Percentiles rank a stretch among this genome's conserved stretches.
phyloP scores from a whole-genome alignment of 495 filamentous ascomycete species.

The Platismatia glauca region DNA sequence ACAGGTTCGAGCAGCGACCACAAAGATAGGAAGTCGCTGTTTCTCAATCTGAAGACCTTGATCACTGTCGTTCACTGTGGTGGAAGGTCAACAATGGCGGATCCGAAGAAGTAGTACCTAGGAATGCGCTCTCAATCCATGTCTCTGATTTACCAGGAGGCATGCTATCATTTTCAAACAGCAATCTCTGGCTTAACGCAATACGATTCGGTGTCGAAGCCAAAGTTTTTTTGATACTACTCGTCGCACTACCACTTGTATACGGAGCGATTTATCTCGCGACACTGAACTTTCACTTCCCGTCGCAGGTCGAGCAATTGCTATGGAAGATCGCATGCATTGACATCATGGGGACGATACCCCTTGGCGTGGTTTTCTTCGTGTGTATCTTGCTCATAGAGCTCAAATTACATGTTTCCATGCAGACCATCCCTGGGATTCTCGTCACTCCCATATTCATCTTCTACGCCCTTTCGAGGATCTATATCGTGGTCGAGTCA shows the following conservation, averaged over 20 bases:
- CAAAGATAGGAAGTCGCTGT: too few species aligned
- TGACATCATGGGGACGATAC: not conserved
- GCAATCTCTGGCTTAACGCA: not conserved
- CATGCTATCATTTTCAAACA: not conserved
- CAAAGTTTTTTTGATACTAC: not conserved
- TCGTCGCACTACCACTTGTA: not conserved
- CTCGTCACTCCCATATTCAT: not conserved
- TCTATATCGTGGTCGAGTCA: slow-evolving; percentile 10
- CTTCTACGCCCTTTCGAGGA: not conserved
- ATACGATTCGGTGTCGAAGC: too few species aligned
- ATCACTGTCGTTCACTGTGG: too few species aligned
- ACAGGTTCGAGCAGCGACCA: too few species aligned
- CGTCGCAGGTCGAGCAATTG: slow-evolving; percentile 21
- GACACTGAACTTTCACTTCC: slow-evolving; percentile 27
- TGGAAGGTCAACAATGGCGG: too few species aligned
- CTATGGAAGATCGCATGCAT: slow-evolving; percentile 24
- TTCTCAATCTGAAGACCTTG: too few species aligned
- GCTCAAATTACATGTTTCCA: too few species aligned
- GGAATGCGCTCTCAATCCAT: not conserved
- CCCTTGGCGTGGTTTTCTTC: not conserved
- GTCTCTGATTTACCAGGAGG: not conserved
- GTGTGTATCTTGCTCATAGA: too few species aligned
- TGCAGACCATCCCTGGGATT: not conserved
- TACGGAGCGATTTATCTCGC: slow-evolving; percentile 25
- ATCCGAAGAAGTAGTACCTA: too few species aligned